Percentiles rank a stretch among this genome's conserved stretches.
phyloP scores from a whole-genome alignment of 345 rosid genomes.

The Salix purpurea region DNA sequence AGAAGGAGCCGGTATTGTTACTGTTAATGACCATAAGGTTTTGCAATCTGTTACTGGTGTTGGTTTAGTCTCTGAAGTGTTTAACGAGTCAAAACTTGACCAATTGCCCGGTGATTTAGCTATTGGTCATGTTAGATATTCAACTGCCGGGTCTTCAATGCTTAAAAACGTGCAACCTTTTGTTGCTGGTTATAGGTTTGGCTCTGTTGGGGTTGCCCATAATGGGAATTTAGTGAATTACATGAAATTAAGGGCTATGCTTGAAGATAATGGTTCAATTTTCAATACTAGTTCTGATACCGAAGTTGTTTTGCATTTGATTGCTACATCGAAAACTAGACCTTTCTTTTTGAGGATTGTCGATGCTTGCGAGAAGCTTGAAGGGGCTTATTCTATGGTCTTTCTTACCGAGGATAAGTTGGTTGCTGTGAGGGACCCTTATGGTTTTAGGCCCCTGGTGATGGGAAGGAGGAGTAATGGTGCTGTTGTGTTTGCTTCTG shows the following conservation, averaged over 20 bases:
- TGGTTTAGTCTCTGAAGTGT: conserved; percentile 92
- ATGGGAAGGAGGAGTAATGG: conserved; percentile 98
- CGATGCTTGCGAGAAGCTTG: conserved; percentile 83
- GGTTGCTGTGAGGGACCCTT: conserved; percentile 88
- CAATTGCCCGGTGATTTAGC: conserved; percentile 80
- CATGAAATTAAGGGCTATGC: conserved; percentile 48
- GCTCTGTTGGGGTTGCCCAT: conserved; percentile 91
- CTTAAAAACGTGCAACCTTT: conserved; percentile 96
- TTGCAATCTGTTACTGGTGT: conserved; percentile 87
- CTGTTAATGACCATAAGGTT: conserved; percentile 54
- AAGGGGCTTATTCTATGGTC: conserved; percentile 95
- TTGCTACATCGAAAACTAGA: conserved; percentile 83
- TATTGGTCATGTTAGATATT: conserved; percentile 91
- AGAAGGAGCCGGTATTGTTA: conserved; percentile 97
- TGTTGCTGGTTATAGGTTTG: conserved; percentile 86
- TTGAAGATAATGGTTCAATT: conserved; percentile 86
- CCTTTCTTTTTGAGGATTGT: conserved; percentile 86
- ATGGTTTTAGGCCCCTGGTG: conserved; percentile 85
- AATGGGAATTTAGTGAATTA: conserved; percentile 94
- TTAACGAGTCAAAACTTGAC: conserved; percentile 77
- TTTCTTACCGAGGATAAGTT: conserved; percentile 87
- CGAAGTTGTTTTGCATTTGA: conserved; percentile 93
- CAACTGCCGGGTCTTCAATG: conserved; percentile 93
- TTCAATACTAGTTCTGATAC: conserved; percentile 94
- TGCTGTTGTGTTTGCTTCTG: conserved; percentile 85